These are phyloP conservation scores for Arthrobotrys conoides DNA, from an alignment of 2,329 filamentous ascomycete species.

Conservation along the genomic window DNA sequence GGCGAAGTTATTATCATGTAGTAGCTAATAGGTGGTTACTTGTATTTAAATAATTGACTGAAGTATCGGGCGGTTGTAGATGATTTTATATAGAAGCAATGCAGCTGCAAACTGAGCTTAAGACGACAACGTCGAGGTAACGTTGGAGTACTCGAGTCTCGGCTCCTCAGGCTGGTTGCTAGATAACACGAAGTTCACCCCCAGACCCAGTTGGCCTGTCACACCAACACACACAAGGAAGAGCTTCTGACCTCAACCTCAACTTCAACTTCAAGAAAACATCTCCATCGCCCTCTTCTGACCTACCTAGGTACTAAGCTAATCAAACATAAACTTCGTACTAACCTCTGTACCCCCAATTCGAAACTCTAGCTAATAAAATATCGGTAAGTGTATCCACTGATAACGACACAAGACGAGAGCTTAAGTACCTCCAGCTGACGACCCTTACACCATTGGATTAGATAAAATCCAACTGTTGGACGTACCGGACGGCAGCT, in stretches of 20 bases:
- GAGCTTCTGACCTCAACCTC: background rate
- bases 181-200: too few relatives aligned
- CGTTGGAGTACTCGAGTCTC: too few relatives aligned
- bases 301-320: background rate
- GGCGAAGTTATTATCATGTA: too few relatives aligned
- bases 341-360: background rate
- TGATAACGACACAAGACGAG: background rate
- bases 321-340: background rate
- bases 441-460: conserved; percentile 26
- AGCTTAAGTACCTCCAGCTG: background rate
- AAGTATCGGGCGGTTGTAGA: too few relatives aligned
- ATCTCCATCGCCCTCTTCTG: background rate
- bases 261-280: background rate
- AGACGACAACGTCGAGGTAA: too few relatives aligned
- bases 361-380: background rate
- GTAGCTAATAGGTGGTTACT: too few relatives aligned
- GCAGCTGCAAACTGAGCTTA: too few relatives aligned
- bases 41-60: too few relatives aligned
- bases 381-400: background rate
- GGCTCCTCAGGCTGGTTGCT: too few relatives aligned
- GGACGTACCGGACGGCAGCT: background rate
- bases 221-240: background rate
- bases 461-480: conserved; percentile 32
- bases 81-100: too few relatives aligned
- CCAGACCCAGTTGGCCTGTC: too few relatives aligned